Base-by-base conservation (phyloP, 208 protist genomes). In the Wallacemonas rigidus region DNA sequence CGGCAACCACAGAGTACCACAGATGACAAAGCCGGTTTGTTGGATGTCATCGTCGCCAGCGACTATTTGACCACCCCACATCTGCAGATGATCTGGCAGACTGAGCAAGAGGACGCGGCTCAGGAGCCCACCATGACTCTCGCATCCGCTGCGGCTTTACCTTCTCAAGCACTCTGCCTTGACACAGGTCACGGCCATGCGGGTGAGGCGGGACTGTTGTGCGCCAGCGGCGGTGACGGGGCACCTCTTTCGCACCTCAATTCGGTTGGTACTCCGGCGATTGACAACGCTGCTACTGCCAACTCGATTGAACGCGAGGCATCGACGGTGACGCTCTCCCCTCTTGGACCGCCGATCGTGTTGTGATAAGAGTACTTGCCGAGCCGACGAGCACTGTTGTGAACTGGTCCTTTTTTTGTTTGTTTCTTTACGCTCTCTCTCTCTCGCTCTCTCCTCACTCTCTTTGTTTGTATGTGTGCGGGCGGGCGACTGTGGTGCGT, bases 21-120 rank as follows among this genome's bases (percentile, higher is more conserved):
- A 12, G 45, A 50, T 12, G 45, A 6, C 8, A 6, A 6, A 50
- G 12, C 45, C 8, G 17, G 36, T 35, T 38, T 17, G 40, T n/a
- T 65, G 11, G 60, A 65, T 35, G 60, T 65, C 60, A 65, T 65
- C 15, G 60, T 65, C 41, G 60, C 60, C 3, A 65, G 40, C 60
- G 60, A 65, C 60, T 65, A 65, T 41, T 17, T 65, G 12, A 65
- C 60, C 60, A 45, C 60, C 4, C 60, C 60, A 17, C 60, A 65
- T 17, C 60, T 65, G 60, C 60, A 65, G 26, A 44, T 50, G 41
- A 65, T 65, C 36, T 65, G 60, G 60, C 60, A 53, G 8, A 53
- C 60, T 7, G 57, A 38, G 57, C 9, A 63, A n/a, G 38, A 50
- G 45, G 45, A 50, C 6, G 45, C 6, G 45, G 45, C 45, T 6